These are phyloP conservation scores for Monilinia fructicola DNA, from an alignment of 2,329 filamentous ascomycete genomes.

Conservation along the genomic window DNA sequence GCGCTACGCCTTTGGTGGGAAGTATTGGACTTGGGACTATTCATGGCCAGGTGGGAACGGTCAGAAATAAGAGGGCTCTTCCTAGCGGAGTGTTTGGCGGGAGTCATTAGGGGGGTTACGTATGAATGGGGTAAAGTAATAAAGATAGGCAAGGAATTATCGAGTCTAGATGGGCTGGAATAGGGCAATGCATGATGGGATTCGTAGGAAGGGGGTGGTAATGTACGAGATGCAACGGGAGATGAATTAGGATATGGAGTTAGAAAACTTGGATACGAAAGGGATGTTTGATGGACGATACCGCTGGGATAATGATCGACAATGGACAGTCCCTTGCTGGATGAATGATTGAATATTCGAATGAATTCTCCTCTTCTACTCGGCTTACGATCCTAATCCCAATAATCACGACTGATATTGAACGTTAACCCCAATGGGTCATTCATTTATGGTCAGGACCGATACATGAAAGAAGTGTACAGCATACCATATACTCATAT, in stretches of 20 bases:
- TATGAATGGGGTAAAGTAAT: background rate
- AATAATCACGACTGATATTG: background rate
- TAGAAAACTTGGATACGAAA: background rate
- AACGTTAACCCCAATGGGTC: background rate
- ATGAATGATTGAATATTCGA: background rate
- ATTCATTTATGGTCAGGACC: background rate
- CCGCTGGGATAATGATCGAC: background rate
- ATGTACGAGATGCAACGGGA: background rate
- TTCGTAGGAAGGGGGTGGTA: background rate
- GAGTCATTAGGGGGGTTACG: background rate
- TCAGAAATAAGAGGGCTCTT: slow-evolving; percentile 22
- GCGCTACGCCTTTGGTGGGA: slow-evolving; percentile 32
- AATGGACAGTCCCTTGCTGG: background rate
- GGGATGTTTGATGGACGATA: background rate
- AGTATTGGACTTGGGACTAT: slow-evolving; percentile 37
- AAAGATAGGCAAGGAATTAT: background rate
- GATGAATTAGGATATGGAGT: background rate
- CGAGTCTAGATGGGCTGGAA: background rate
- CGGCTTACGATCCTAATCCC: background rate
- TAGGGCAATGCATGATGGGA: background rate
- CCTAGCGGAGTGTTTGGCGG: slow-evolving; percentile 2
- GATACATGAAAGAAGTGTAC: background rate
- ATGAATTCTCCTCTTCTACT: background rate
- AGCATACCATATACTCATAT: background rate
- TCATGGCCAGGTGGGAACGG: slow-evolving; percentile 26